Evolutionary conservation across 441 rosid species (phyloP).

Genomic region (Croton laevigatus): DNA sequence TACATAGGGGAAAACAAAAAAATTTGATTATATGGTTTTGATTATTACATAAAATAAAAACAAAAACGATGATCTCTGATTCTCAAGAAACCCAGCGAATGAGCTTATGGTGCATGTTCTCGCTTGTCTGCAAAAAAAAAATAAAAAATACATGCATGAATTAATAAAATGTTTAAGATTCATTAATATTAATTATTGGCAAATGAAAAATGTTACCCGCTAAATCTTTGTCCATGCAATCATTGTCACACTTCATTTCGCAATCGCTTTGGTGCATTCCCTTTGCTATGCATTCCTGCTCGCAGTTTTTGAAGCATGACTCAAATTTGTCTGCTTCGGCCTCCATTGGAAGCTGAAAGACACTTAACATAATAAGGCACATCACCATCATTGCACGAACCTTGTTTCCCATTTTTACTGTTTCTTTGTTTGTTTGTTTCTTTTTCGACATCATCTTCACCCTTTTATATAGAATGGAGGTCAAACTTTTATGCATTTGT

Average conservation of each 20-base stretch:
- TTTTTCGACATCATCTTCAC: background rate
- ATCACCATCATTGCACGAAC: slow-evolving; percentile 22
- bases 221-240: slow-evolving; percentile 31
- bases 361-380: slow-evolving; percentile 24
- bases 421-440: too few species aligned
- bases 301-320: slow-evolving; percentile 29
- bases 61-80: too few species aligned
- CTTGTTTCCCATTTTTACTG: slow-evolving; percentile 27
- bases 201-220: slow-evolving; percentile 19
- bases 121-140: too few species aligned
- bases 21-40: too few species aligned
- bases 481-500: too few species aligned
- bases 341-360: slow-evolving; percentile 8
- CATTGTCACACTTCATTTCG: slow-evolving; percentile 44
- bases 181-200: too few species aligned
- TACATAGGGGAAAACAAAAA: too few species aligned
- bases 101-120: too few species aligned
- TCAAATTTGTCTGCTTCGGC: slow-evolving; percentile 1
- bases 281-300: slow-evolving; percentile 18
- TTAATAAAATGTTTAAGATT: background rate
- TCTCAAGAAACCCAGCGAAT: too few species aligned
- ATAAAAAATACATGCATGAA: too few species aligned
- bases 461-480: background rate
- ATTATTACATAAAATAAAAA: too few species aligned
- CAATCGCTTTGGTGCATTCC: slow-evolving; percentile 28